phyloP scores from a whole-genome alignment of 1,284 basidiomycete species.

The Ustilago shanxiensis region DNA sequence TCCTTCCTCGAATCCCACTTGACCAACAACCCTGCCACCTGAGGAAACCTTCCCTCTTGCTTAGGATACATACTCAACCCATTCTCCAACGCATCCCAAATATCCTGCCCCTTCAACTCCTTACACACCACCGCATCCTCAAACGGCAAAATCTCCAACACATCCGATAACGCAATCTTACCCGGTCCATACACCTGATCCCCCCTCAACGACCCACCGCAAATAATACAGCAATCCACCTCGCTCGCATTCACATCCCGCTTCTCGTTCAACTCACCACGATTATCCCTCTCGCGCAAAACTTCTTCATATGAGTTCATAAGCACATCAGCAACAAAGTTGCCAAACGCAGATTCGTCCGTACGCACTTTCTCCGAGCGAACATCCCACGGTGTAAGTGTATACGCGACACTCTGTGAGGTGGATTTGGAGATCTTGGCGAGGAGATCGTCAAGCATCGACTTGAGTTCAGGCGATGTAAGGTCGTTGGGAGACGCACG shows the following conservation, averaged over 20 bases:
- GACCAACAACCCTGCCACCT: slow-evolving; percentile 86
- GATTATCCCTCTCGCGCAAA: slow-evolving; percentile 74
- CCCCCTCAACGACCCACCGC: slow-evolving; percentile 81
- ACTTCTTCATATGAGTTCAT: slow-evolving; percentile 88
- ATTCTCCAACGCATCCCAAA: slow-evolving; percentile 85
- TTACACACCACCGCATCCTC: slow-evolving; percentile 84
- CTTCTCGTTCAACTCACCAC: slow-evolving; percentile 68
- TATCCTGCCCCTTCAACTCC: slow-evolving; percentile 82
- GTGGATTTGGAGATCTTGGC: slow-evolving; percentile 80
- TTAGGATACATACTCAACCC: slow-evolving; percentile 84
- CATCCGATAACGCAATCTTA: slow-evolving; percentile 82
- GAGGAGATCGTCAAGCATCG: slow-evolving; percentile 78
- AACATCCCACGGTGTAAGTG: slow-evolving; percentile 79
- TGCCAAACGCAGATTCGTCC: slow-evolving; percentile 81
- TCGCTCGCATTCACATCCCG: slow-evolving; percentile 33
- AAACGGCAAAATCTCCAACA: slow-evolving; percentile 88
- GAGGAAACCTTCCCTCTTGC: slow-evolving; percentile 92
- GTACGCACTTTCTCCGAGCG: slow-evolving; percentile 81
- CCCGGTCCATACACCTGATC: slow-evolving; percentile 84
- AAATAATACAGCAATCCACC: slow-evolving; percentile 58
- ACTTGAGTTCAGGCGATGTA: slow-evolving; percentile 76
- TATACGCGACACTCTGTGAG: slow-evolving; percentile 78
- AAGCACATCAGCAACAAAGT: slow-evolving; percentile 89
- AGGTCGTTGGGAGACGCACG: slow-evolving; percentile 76
- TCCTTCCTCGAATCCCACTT: slow-evolving; percentile 83